Percentiles rank a stretch among this genome's conserved stretches.
Conservation (phyloP, 2,329 filamentous ascomycete species). For the Didymella lethalis region DNA sequence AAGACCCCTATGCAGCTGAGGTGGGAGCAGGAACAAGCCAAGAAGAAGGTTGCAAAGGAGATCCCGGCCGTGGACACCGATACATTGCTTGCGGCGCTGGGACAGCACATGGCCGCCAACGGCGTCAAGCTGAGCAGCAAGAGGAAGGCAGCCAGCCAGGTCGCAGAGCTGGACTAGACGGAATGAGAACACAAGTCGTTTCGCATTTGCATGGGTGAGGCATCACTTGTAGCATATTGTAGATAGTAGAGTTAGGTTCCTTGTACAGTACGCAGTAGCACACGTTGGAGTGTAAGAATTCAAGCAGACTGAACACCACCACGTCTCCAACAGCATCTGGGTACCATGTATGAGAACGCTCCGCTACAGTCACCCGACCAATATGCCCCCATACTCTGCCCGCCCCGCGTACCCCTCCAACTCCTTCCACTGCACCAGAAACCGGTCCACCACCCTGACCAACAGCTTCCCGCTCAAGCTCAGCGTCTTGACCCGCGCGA, state of each 20-base stretch:
- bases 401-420: constrained; percentile 58
- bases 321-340: background rate
- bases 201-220: background rate
- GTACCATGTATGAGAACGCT: background rate
- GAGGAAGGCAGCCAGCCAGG: constrained; percentile 19
- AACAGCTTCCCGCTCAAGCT: constrained; percentile 87
- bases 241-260: constrained; percentile 27
- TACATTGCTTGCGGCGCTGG: constrained; percentile 52
- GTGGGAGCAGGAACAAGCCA: constrained; percentile 42
- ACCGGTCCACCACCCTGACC: constrained; percentile 73
- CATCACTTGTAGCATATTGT: constrained; percentile 29
- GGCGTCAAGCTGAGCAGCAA: constrained; percentile 25
- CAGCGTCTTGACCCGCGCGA: constrained; percentile 82
- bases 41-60: constrained; percentile 33
- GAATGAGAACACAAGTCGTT: background rate
- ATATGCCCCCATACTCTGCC: constrained; percentile 55
- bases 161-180: constrained; percentile 25
- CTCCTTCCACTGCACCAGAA: constrained; percentile 81
- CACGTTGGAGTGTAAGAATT: constrained; percentile 2
- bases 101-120: constrained; percentile 50
- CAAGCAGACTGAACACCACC: background rate
- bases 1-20: constrained; percentile 47
- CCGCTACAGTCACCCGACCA: constrained; percentile 32
- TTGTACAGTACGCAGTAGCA: constrained; percentile 12
- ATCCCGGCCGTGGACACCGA: constrained; percentile 42